Evolutionary conservation across 352 stramenopile species (phyloP).

Genomic region (Peronospora destructor): DNA sequence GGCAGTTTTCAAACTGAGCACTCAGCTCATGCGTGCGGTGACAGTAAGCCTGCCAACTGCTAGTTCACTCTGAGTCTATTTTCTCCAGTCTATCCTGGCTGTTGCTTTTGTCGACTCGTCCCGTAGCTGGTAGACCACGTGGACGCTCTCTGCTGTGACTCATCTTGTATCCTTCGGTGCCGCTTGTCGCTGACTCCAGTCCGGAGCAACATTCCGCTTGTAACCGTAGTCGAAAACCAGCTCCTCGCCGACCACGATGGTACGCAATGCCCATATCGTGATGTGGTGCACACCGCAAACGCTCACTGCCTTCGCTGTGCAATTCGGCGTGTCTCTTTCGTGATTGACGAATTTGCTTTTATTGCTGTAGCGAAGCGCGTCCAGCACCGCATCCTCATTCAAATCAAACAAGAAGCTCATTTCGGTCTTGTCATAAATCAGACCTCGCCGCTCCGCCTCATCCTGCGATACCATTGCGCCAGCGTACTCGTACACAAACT

Average conservation of each 20-base stretch:
- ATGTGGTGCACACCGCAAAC: slow-evolving; percentile 87
- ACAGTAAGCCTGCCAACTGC: too few species aligned
- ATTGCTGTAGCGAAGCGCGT: slow-evolving; percentile 87
- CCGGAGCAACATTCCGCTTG: slow-evolving; percentile 43
- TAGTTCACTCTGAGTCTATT: too few species aligned
- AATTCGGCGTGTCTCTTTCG: slow-evolving; percentile 52
- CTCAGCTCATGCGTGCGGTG: too few species aligned
- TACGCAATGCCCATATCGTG: slow-evolving; percentile 74
- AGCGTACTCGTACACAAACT: slow-evolving; percentile 63
- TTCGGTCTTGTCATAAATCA: slow-evolving; percentile 75
- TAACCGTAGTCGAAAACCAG: slow-evolving; percentile 64
- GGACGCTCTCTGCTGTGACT: too few species aligned
- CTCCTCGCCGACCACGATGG: slow-evolving; percentile 73
- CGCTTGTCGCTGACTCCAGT: slow-evolving; percentile 37
- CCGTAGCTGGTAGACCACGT: too few species aligned
- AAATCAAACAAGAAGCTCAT: slow-evolving; percentile 89
- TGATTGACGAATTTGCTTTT: slow-evolving; percentile 90
- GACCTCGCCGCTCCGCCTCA: slow-evolving; percentile 54
- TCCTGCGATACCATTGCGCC: slow-evolving; percentile 54
- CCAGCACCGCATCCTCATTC: slow-evolving; percentile 81
- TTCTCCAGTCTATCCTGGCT: too few species aligned
- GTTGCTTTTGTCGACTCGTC: too few species aligned
- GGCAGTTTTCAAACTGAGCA: too few species aligned
- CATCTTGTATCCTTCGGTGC: too few species aligned
- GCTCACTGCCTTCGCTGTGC: slow-evolving; percentile 58